A percentile compares a stretch with the other conserved stretches of the same genome.
Evolutionary conservation across 2,329 filamentous ascomycete genomes (phyloP).

Genomic region (Fonsecaea pedrosoi): DNA sequence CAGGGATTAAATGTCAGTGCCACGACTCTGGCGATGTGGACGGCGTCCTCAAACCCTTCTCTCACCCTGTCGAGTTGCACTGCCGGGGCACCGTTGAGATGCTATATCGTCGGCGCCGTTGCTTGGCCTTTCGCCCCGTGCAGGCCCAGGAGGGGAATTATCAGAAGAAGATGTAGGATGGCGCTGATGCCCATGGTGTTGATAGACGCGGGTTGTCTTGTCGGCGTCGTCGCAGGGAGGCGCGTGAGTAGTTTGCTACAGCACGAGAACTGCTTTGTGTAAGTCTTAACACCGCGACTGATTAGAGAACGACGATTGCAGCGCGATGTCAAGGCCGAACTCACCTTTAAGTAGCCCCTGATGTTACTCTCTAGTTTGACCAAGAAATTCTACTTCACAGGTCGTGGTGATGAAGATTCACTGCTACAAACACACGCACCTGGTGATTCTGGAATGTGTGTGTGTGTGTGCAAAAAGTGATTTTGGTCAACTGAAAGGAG

Average conservation of each 20-base stretch:
- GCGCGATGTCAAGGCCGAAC: not conserved
- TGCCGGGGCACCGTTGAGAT: not conserved
- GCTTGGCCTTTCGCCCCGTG: not conserved
- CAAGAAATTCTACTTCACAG: no score
- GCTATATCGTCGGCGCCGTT: not conserved
- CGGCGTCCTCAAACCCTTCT: slow-evolving; percentile 5
- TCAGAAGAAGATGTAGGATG: not conserved
- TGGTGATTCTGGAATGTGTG: no score
- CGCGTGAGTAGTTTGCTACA: not conserved
- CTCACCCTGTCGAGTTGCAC: not conserved
- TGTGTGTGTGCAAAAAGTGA: no score
- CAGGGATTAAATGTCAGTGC: slow-evolving; percentile 11
- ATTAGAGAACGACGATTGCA: not conserved
- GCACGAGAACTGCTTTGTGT: not conserved
- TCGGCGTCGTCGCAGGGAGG: not conserved
- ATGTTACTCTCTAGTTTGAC: no score
- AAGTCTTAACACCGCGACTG: not conserved
- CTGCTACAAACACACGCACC: no score
- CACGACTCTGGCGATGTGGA: slow-evolving; percentile 1
- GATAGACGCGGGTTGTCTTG: not conserved
- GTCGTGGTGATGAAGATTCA: no score
- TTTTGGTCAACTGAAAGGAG: no score
- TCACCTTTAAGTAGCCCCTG: no score
- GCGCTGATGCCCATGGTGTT: not conserved
- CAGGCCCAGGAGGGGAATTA: not conserved